Evolutionary conservation across 371 early-diverging fungal species (phyloP).

Genomic region (Mortierella sp.): DNA sequence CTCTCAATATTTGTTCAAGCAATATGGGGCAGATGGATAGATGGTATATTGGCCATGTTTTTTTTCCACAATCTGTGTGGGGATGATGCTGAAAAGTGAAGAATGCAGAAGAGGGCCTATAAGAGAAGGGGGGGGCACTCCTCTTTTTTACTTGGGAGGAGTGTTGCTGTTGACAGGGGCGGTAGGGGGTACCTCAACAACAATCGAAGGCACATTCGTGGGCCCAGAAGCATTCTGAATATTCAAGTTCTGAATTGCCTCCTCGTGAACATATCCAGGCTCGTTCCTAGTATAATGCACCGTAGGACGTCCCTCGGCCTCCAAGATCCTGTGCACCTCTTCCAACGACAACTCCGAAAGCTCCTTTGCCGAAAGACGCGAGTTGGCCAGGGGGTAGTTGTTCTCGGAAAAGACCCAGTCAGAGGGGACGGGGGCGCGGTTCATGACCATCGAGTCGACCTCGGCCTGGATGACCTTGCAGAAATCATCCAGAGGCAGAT

Average conservation of each 20-base stretch:
- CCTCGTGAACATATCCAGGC: background rate
- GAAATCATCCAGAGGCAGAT: constrained; percentile 64
- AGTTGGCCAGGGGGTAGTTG: constrained; percentile 40
- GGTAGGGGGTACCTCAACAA: background rate
- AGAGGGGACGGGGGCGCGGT: constrained; percentile 42
- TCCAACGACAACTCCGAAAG: constrained; percentile 33
- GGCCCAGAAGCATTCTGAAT: background rate
- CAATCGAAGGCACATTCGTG: background rate
- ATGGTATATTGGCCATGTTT: background rate
- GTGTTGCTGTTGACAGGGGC: background rate
- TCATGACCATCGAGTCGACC: constrained; percentile 49
- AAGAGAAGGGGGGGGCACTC: no score
- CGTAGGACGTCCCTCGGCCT: background rate
- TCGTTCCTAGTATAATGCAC: constrained; percentile 9
- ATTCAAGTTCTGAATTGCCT: constrained; percentile 2
- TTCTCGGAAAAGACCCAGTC: constrained; percentile 50
- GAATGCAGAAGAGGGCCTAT: no score
- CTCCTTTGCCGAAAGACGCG: constrained; percentile 39
- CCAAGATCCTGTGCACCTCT: constrained; percentile 38
- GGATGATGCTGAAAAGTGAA: background rate
- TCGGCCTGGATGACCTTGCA: constrained; percentile 58
- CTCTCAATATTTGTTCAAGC: no score
- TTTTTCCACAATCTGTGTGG: background rate
- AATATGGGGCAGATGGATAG: no score
- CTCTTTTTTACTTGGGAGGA: background rate